phyloP scores from a whole-genome alignment of 23 red algal species.

The Agarophyton chilense region DNA sequence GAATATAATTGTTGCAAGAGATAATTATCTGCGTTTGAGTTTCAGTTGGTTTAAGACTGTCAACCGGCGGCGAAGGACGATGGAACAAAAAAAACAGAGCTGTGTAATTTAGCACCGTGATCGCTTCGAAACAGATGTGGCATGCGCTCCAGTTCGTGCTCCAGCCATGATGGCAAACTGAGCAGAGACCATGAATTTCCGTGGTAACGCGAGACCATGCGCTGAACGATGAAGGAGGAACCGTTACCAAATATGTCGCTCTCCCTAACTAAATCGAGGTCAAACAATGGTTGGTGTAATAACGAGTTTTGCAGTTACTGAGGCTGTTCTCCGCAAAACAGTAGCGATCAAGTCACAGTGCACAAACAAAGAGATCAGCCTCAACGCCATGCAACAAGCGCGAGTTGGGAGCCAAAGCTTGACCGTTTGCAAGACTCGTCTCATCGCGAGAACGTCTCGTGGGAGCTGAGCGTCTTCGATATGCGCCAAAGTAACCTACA shows the following conservation, averaged over 20 bases:
- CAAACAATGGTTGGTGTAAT: background rate
- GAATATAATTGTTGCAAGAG: conserved; percentile 1
- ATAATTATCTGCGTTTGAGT: background rate
- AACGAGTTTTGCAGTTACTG: background rate
- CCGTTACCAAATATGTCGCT: background rate
- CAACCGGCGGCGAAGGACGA: background rate
- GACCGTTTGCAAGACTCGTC: too few species aligned
- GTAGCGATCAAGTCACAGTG: too few species aligned
- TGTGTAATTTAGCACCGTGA: background rate
- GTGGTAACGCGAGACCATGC: background rate
- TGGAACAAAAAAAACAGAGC: background rate
- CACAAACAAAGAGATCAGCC: too few species aligned
- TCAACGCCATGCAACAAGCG: too few species aligned
- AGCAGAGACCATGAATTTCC: background rate
- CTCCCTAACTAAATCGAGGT: background rate
- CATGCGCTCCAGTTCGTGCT: background rate
- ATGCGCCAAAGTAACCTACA: too few species aligned
- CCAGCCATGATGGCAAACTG: conserved; percentile 12
- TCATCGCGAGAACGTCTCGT: too few species aligned
- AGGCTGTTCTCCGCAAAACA: background rate
- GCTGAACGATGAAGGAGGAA: background rate
- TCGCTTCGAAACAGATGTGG: background rate
- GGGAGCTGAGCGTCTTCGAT: too few species aligned
- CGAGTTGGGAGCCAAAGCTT: too few species aligned
- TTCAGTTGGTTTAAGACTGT: background rate